Percentiles rank a stretch among this genome's conserved stretches.
Evolutionary conservation across 305 asterid species (phyloP).

Genomic region (Fraxinus angustifolia): DNA sequence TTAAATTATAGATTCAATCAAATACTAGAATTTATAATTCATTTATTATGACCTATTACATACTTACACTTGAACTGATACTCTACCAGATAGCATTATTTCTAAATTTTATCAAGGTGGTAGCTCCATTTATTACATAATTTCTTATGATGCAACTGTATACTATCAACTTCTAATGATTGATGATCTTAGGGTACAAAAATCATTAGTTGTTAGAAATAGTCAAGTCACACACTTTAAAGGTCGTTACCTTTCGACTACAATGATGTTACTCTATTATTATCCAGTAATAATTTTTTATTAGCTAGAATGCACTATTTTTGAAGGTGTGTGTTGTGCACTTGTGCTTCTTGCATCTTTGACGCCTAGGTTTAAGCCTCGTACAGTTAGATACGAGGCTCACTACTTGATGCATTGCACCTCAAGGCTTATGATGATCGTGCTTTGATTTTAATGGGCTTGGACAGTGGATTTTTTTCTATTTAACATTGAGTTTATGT

Average conservation of each 20-base stretch:
- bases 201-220: neutral
- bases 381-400: neutral
- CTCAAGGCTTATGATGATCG: neutral
- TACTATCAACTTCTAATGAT: neutral
- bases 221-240: neutral
- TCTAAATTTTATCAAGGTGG: neutral
- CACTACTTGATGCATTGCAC: neutral
- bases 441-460: neutral
- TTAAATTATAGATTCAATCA: neutral
- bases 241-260: neutral
- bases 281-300: neutral
- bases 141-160: neutral
- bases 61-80: too few relatives aligned
- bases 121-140: neutral
- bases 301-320: neutral
- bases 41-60: too few relatives aligned
- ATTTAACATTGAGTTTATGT: neutral
- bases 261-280: neutral
- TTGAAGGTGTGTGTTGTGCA: neutral
- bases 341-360: neutral
- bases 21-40: neutral
- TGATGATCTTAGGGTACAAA: neutral
- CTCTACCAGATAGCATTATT: neutral
- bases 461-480: neutral
- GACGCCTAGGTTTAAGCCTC: neutral